These are phyloP conservation scores for Cystobasidium onofrii DNA, from an alignment of 768 basidiomycete species.

Conservation along the genomic window DNA sequence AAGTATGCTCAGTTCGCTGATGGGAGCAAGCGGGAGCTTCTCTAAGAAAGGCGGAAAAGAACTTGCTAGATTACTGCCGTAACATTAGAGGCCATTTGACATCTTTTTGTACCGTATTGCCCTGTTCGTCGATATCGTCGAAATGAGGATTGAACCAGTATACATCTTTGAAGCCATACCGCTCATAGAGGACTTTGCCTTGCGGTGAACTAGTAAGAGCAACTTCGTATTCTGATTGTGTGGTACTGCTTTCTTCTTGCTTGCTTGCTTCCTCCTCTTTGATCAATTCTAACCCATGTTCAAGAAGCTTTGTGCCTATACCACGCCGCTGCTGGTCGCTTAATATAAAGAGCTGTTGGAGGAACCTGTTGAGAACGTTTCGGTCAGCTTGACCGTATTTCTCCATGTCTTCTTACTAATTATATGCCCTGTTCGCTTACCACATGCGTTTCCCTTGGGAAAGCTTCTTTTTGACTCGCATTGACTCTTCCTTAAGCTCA, in stretches of 20 bases:
- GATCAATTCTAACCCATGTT: neutral
- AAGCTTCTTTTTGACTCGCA: neutral
- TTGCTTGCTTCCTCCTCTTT: neutral
- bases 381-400: neutral
- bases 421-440: too few species aligned
- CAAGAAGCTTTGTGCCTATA: neutral
- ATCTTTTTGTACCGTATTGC: neutral
- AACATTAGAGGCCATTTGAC: constrained; percentile 13
- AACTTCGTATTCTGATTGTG: neutral
- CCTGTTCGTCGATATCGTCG: constrained; percentile 7
- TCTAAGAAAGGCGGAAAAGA: neutral
- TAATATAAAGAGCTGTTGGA: constrained; percentile 9
- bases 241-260: neutral
- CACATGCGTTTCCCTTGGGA: neutral
- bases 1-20: constrained; percentile 16
- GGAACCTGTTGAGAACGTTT: neutral
- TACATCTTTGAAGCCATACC: constrained; percentile 14
- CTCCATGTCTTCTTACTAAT: too few species aligned
- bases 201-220: constrained; percentile 16
- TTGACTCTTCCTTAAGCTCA: neutral
- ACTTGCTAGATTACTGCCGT: neutral
- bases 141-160: constrained; percentile 18
- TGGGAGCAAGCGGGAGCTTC: neutral
- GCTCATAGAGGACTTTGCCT: constrained; percentile 10
- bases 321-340: neutral